phyloP scores from a whole-genome alignment of 768 basidiomycete species.

The Rhodotorula taiwanensis region DNA sequence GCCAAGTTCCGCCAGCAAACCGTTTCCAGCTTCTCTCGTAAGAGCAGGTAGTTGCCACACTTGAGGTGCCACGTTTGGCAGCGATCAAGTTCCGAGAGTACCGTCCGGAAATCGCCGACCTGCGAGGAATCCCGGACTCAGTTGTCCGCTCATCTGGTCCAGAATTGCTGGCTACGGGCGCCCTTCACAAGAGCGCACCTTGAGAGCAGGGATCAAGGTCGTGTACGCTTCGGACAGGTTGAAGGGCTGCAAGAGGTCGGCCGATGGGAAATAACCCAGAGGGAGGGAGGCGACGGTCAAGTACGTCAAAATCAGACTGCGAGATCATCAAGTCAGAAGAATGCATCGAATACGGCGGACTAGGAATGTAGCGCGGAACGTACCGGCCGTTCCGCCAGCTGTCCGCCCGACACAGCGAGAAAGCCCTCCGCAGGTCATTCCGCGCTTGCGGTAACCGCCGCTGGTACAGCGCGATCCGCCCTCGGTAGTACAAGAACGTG shows the following conservation, averaged over 20 bases:
- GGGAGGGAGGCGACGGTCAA: conserved; percentile 34
- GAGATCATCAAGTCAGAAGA: too few species aligned
- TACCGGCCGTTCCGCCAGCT: conserved; percentile 29
- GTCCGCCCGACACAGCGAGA: conserved; percentile 17
- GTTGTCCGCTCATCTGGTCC: too few species aligned
- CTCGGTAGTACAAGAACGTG: conserved; percentile 38
- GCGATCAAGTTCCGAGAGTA: conserved; percentile 9
- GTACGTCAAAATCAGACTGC: conserved; percentile 39
- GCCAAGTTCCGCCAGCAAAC: conserved; percentile 41
- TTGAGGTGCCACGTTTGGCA: conserved; percentile 26
- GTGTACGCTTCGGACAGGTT: conserved; percentile 26
- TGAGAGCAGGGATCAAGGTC: conserved; percentile 18
- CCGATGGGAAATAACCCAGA: conserved; percentile 34
- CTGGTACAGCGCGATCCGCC: conserved; percentile 38
- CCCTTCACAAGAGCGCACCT: conserved; percentile 24
- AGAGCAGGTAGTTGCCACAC: conserved; percentile 36
- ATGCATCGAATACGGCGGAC: fast-evolving
- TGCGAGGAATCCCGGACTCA: neutral
- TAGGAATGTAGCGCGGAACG: neutral
- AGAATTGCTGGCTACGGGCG: too few species aligned
- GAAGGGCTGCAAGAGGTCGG: conserved; percentile 25
- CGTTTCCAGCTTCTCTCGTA: conserved; percentile 40
- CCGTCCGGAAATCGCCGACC: conserved; percentile 32
- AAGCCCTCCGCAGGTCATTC: conserved; percentile 30
- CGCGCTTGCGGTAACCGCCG: conserved; percentile 34